phyloP scores from a whole-genome alignment of 2,329 filamentous ascomycete species.

The Rhytidhysteron rufulum region DNA sequence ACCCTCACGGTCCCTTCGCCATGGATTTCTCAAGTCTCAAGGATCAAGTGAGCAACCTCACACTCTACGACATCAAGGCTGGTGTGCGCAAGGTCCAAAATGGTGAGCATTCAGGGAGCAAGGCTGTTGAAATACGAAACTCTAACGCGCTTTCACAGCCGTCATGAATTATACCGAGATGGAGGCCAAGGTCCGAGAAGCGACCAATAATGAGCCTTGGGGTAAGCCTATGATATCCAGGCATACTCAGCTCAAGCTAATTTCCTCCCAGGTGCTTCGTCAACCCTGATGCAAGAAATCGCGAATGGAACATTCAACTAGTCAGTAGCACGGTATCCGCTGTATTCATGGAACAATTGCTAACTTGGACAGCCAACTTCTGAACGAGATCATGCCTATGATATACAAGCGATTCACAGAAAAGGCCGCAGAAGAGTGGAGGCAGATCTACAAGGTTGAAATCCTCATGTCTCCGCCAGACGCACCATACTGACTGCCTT shows the following conservation, averaged over 20 bases:
- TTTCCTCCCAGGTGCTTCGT: constrained; percentile 58
- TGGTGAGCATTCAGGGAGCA: constrained; percentile 56
- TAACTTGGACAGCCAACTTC: constrained; percentile 66
- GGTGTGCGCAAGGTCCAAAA: constrained; percentile 94
- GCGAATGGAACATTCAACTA: constrained; percentile 97
- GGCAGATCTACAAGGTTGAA: constrained; percentile 92
- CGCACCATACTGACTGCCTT: constrained; percentile 14
- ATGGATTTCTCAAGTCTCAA: constrained; percentile 88
- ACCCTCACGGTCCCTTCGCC: no score
- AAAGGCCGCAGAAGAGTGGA: constrained; percentile 96
- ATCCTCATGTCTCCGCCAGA: not conserved
- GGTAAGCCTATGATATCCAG: constrained; percentile 61
- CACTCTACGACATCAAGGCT: constrained; percentile 92
- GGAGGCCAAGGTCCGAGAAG: constrained; percentile 76
- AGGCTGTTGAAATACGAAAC: constrained; percentile 6
- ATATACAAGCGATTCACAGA: constrained; percentile 99
- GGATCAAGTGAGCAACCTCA: constrained; percentile 85
- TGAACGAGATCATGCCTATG: constrained; percentile 99
- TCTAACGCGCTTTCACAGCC: constrained; percentile 51
- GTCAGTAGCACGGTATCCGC: constrained; percentile 51
- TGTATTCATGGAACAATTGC: constrained; percentile 6
- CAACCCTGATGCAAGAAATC: constrained; percentile 93
- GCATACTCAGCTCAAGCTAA: constrained; percentile 10
- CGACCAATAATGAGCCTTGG: constrained; percentile 99
- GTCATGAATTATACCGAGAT: constrained; percentile 95